Percentiles rank a stretch among this genome's conserved stretches.
Evolutionary conservation across 31 red algal genomes (phyloP).

Genomic region (Asparagopsis taxiformis): DNA sequence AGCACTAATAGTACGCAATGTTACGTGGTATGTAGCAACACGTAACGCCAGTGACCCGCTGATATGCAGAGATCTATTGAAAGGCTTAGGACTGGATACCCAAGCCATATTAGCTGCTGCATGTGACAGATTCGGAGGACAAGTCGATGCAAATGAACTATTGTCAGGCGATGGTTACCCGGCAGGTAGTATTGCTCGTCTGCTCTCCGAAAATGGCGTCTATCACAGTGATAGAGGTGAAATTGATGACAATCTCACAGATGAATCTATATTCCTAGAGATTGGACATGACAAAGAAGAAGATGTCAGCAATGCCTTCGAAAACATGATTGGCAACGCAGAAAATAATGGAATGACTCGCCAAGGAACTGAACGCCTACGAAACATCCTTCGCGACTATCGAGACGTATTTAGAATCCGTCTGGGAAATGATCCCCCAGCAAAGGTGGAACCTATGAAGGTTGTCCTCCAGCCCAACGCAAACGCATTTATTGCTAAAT

Average conservation of each 20-base stretch:
- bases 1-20: neutral
- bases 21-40: neutral
- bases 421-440: conserved; percentile 3
- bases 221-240: conserved; percentile 6
- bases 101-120: neutral
- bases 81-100: neutral
- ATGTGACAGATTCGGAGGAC: neutral
- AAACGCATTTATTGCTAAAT: neutral
- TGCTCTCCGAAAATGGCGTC: conserved; percentile 1
- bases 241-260: neutral
- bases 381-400: neutral
- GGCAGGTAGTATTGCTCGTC: neutral
- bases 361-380: neutral
- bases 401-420: conserved; percentile 1
- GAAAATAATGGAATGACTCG: neutral
- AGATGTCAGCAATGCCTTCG: neutral
- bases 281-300: conserved; percentile 3
- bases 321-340: neutral
- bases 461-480: neutral
- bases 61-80: neutral
- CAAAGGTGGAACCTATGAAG: conserved; percentile 7
- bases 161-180: neutral
- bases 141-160: neutral
- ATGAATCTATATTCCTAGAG: neutral
- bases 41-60: neutral